phyloP scores from a whole-genome alignment of 1,284 basidiomycete species.

The Fistulina hepatica region DNA sequence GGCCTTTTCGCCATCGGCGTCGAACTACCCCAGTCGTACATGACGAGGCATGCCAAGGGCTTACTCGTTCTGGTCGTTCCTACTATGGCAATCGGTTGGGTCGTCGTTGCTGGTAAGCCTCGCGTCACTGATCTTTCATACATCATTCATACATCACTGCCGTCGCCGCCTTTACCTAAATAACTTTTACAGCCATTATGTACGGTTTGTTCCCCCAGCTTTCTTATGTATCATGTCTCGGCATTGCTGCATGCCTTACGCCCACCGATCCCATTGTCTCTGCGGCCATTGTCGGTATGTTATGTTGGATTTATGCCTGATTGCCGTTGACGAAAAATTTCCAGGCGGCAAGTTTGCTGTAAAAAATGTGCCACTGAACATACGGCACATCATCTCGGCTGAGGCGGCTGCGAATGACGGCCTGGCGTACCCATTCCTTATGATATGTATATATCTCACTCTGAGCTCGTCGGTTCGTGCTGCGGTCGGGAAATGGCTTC shows the following conservation, averaged over 20 bases:
- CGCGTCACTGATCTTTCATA: not conserved
- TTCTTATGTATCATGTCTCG: slow-evolving; percentile 65
- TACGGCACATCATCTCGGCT: slow-evolving; percentile 79
- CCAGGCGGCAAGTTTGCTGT: slow-evolving; percentile 81
- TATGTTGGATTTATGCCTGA: not conserved
- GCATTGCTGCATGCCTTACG: slow-evolving; percentile 83
- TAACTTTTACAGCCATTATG: slow-evolving; percentile 36
- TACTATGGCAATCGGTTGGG: slow-evolving; percentile 72
- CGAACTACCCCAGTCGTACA: slow-evolving; percentile 58
- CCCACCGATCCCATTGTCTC: slow-evolving; percentile 87
- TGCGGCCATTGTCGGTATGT: slow-evolving; percentile 38
- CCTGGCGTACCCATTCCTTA: slow-evolving; percentile 86
- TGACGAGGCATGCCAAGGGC: slow-evolving; percentile 48
- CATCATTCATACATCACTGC: slow-evolving; percentile 1
- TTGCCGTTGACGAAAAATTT: not conserved
- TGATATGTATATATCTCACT: slow-evolving; percentile 80
- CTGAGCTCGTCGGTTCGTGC: slow-evolving; percentile 52
- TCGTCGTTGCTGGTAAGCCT: slow-evolving; percentile 48
- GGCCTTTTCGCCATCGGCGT: slow-evolving; percentile 68
- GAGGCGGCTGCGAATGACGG: slow-evolving; percentile 79
- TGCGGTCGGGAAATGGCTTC: slow-evolving; percentile 70
- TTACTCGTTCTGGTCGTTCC: slow-evolving; percentile 59
- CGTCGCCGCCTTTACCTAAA: no score
- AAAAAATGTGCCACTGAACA: slow-evolving; percentile 76
- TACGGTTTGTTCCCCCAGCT: slow-evolving; percentile 60